A percentile compares a stretch with the other conserved stretches of the same genome.
Conservation (phyloP, 257 asterid species). For the Datura wrightii region DNA sequence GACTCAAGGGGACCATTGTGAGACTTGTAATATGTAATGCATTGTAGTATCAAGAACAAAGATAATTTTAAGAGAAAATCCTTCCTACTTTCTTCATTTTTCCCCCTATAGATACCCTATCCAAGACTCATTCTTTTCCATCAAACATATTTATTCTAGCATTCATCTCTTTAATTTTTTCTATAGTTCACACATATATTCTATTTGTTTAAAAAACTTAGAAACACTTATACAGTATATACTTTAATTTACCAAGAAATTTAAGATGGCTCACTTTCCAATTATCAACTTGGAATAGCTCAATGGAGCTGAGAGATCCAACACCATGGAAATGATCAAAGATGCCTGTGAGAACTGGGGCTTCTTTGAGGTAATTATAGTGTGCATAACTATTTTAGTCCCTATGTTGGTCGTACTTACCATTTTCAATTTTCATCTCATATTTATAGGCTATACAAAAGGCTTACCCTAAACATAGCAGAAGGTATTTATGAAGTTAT, state of each 20-base stretch:
- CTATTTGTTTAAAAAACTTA: background rate
- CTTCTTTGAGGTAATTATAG: conserved; percentile 39
- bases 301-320: conserved; percentile 28
- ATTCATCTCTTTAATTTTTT: background rate
- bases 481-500: conserved; percentile 31
- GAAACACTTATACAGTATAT: background rate
- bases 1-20: background rate
- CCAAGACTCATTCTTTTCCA: background rate
- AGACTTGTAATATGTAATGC: background rate
- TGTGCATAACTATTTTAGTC: background rate
- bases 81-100: conserved; percentile 1
- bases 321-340: conserved; percentile 26
- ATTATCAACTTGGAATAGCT: conserved; percentile 35
- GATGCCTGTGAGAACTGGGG: conserved; percentile 46
- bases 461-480: background rate
- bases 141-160: background rate
- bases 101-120: conserved; percentile 16
- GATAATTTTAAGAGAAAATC: background rate
- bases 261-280: conserved; percentile 37
- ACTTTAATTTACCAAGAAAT: background rate
- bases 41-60: conserved; percentile 8
- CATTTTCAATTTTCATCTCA: too few species aligned
- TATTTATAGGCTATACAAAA: background rate
- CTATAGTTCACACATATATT: background rate
- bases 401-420: background rate